A percentile compares a stretch with the other conserved stretches of the same genome.
These are phyloP conservation scores for Daldinia sp. DNA, from an alignment of 2,329 filamentous ascomycete genomes.

Conservation along the genomic window DNA sequence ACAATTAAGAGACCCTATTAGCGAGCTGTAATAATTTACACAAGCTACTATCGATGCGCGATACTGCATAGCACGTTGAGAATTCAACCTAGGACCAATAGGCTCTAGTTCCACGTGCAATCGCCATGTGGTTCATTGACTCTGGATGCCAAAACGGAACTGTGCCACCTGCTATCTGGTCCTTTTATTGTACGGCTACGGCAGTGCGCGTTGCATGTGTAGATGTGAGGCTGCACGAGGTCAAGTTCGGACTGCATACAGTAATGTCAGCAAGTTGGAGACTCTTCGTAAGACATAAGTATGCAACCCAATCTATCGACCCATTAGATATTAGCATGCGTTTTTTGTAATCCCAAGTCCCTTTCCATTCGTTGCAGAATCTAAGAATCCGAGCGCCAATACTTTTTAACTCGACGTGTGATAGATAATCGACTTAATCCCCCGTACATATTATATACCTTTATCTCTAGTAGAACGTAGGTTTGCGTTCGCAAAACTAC, in stretches of 20 bases:
- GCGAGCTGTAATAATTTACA: slow-evolving; percentile 25
- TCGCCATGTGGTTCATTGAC: slow-evolving; percentile 36
- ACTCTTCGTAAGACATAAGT: slow-evolving; percentile 22
- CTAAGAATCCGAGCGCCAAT: background rate
- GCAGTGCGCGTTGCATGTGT: slow-evolving; percentile 30
- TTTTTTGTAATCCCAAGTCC: background rate
- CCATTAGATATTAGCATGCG: background rate
- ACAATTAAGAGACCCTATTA: slow-evolving; percentile 8
- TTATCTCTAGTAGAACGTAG: background rate
- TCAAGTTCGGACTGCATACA: slow-evolving; percentile 21
- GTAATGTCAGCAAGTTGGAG: slow-evolving; percentile 29
- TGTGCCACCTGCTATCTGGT: slow-evolving; percentile 22
- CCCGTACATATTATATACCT: background rate
- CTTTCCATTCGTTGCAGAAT: slow-evolving; percentile 10
- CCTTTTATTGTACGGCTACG: slow-evolving; percentile 29
- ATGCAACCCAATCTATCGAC: slow-evolving; percentile 29
- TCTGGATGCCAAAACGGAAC: slow-evolving; percentile 30
- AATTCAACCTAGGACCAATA: slow-evolving; percentile 28
- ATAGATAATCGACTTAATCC: background rate
- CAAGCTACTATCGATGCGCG: slow-evolving; percentile 29
- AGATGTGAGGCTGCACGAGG: slow-evolving; percentile 28
- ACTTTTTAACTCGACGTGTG: background rate
- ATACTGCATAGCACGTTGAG: slow-evolving; percentile 28
- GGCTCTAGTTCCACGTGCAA: slow-evolving; percentile 33
- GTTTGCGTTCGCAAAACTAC: background rate